Evolutionary conservation across 768 basidiomycete genomes (phyloP).

Genomic region (Trametes coccinea): DNA sequence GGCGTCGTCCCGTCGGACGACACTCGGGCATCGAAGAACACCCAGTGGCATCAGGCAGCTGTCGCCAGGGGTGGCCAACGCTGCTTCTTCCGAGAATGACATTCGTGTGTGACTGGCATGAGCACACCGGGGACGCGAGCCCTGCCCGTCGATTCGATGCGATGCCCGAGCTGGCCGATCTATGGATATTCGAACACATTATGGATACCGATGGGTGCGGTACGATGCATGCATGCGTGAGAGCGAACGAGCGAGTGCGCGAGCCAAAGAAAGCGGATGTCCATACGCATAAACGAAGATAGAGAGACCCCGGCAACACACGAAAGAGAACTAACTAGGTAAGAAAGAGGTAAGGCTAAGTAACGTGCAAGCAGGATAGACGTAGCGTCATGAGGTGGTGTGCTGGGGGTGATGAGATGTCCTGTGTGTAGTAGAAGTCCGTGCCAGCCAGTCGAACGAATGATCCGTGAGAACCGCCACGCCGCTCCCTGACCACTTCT

Average conservation of each 20-base stretch:
- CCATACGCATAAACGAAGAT: slow-evolving; percentile 4
- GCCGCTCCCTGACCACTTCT: slow-evolving; percentile 1
- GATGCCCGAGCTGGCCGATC: slow-evolving; percentile 8
- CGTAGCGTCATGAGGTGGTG: slow-evolving; percentile 16
- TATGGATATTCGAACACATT: slow-evolving; percentile 15
- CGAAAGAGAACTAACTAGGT: neutral
- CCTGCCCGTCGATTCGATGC: too few relatives aligned
- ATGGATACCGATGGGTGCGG: slow-evolving; percentile 9
- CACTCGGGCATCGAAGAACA: too few relatives aligned
- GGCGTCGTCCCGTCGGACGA: too few relatives aligned
- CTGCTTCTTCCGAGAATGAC: too few relatives aligned
- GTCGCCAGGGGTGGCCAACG: too few relatives aligned
- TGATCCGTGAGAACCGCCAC: slow-evolving; percentile 19
- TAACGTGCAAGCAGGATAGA: slow-evolving; percentile 11
- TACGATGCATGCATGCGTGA: neutral
- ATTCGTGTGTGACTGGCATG: too few relatives aligned
- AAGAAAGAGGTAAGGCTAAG: too few relatives aligned
- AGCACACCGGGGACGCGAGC: too few relatives aligned
- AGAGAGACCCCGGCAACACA: slow-evolving; percentile 1
- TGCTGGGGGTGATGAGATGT: neutral
- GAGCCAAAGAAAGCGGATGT: neutral
- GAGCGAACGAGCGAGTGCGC: neutral
- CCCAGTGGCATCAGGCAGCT: too few relatives aligned
- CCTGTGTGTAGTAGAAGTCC: slow-evolving; percentile 15
- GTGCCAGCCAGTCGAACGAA: slow-evolving; percentile 9